These are phyloP conservation scores for Bipolaris cookei DNA, from an alignment of 2,329 filamentous ascomycete species.

Conservation along the genomic window DNA sequence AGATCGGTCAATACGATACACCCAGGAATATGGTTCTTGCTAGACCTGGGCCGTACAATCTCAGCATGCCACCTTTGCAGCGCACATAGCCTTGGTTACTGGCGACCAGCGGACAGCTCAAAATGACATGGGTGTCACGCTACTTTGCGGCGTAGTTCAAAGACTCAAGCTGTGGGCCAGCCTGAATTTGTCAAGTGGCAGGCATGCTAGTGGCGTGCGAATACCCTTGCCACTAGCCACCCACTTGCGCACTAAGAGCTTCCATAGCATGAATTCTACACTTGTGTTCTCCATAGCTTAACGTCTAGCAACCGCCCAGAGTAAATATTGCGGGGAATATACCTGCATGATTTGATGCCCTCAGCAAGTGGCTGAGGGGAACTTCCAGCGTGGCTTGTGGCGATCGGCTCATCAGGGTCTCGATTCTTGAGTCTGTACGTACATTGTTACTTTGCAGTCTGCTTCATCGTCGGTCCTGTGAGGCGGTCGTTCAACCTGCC, in stretches of 20 bases:
- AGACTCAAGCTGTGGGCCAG: slow-evolving; percentile 3
- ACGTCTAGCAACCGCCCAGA: not conserved
- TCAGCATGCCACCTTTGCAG: slow-evolving; percentile 15
- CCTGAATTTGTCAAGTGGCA: slow-evolving; percentile 20
- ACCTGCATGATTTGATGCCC: not conserved
- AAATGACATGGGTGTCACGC: slow-evolving; percentile 23
- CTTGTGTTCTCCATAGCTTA: not conserved
- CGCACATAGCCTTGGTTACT: slow-evolving; percentile 18
- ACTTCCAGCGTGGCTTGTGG: not conserved
- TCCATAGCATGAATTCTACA: not conserved
- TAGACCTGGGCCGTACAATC: slow-evolving; percentile 18
- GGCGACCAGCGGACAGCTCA: slow-evolving; percentile 26
- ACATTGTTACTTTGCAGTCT: slow-evolving; percentile 1
- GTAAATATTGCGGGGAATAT: not conserved
- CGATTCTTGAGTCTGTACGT: not conserved
- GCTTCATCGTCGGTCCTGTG: slow-evolving; percentile 5
- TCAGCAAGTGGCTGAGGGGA: not conserved
- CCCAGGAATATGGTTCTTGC: slow-evolving; percentile 28
- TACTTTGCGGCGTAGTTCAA: slow-evolving; percentile 22
- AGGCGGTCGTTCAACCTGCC: not conserved
- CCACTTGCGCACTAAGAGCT: not conserved
- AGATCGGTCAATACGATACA: slow-evolving; percentile 19
- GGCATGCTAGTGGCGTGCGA: not conserved
- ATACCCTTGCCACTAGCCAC: slow-evolving; percentile 1
- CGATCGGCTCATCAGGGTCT: slow-evolving; percentile 9